A percentile compares a stretch with the other conserved stretches of the same genome.
These are phyloP conservation scores for Bocquillonia castaneifolia DNA, from an alignment of 441 rosid genomes.

Conservation along the genomic window DNA sequence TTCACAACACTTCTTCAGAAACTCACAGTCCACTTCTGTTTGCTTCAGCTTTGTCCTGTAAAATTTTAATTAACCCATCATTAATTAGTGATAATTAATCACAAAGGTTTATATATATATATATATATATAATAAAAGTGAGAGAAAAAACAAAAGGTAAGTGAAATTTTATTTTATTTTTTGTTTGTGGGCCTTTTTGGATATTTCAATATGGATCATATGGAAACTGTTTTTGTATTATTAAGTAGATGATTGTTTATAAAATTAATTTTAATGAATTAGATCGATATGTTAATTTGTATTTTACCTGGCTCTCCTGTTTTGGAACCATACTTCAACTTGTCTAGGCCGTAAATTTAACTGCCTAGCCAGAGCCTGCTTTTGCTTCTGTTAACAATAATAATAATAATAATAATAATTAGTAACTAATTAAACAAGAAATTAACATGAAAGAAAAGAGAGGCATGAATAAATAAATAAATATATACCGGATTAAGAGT, in stretches of 20 bases:
- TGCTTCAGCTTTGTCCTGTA: conserved; percentile 91
- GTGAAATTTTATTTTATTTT: neutral
- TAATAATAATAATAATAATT: conserved; percentile 10
- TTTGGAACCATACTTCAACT: conserved; percentile 99
- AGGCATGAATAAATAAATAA: neutral
- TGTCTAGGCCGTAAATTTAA: conserved; percentile 77
- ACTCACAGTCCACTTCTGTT: conserved; percentile 90
- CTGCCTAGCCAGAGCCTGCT: conserved; percentile 77
- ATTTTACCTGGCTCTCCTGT: conserved; percentile 86
- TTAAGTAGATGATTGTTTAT: conserved; percentile 22
- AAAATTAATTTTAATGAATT: neutral
- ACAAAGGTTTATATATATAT: neutral
- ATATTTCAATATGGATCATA: conserved; percentile 6
- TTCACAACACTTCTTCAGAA: conserved; percentile 76
- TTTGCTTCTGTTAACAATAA: conserved; percentile 62
- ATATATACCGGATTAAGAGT: conserved; percentile 84
- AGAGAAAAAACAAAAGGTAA: neutral
- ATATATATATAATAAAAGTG: neutral
- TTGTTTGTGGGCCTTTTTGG: conserved; percentile 12
- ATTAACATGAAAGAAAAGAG: neutral
- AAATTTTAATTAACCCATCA: neutral
- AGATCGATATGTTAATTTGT: conserved; percentile 28
- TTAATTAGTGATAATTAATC: neutral
- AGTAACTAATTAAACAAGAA: neutral
- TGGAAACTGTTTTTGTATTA: neutral